A percentile compares a stretch with the other conserved stretches of the same genome.
Evolutionary conservation across 139 green algal species (phyloP).

Genomic region (Pleodorina starrii): DNA sequence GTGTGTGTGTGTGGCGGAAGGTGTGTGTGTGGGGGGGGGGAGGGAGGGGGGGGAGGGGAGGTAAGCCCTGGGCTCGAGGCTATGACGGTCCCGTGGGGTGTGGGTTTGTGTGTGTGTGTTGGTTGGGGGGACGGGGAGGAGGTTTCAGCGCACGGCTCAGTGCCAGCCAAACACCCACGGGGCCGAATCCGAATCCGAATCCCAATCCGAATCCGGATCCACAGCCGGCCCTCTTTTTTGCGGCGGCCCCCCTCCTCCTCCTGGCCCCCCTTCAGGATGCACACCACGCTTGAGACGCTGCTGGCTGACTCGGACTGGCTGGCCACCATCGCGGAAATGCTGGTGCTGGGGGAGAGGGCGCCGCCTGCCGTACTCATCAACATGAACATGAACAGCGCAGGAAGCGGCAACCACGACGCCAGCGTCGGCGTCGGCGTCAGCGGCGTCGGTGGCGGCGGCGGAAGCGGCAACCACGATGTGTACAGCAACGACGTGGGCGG

Average conservation of each 20-base stretch:
- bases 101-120: neutral
- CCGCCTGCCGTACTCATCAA: slow-evolving; percentile 1
- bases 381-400: no score
- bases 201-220: neutral
- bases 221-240: neutral
- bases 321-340: slow-evolving; percentile 41
- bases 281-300: slow-evolving; percentile 76
- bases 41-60: neutral
- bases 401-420: no score
- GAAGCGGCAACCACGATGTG: no score
- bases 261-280: slow-evolving; percentile 56
- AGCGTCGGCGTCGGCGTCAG: no score
- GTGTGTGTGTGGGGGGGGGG: neutral
- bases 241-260: neutral
- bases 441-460: neutral
- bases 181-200: neutral
- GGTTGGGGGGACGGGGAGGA: no score
- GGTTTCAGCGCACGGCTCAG: neutral
- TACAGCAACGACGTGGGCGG: no score
- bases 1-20: no score
- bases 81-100: neutral
- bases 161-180: neutral
- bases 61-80: neutral
- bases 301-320: slow-evolving; percentile 55
- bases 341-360: slow-evolving; percentile 36